phyloP scores from a whole-genome alignment of 1,139 yeast species.

The Candida sojae region DNA sequence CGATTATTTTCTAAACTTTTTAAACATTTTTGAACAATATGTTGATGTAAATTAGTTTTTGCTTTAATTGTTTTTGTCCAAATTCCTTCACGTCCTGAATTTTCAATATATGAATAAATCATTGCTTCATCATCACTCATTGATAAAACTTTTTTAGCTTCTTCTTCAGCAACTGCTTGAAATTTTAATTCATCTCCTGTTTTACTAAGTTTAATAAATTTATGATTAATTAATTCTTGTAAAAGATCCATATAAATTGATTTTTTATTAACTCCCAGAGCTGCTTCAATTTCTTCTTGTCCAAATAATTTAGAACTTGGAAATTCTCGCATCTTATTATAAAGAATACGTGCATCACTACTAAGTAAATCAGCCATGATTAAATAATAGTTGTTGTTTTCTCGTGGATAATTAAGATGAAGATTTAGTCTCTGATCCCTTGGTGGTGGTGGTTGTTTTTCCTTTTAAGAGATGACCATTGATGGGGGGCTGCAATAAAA shows the following conservation, averaged over 20 bases:
- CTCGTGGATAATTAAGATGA: too few relatives aligned
- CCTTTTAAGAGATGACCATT: too few relatives aligned
- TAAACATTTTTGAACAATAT: slow-evolving; percentile 82
- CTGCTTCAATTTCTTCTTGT: slow-evolving; percentile 58
- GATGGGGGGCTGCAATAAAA: too few relatives aligned
- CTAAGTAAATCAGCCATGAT: slow-evolving; percentile 30
- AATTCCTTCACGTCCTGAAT: slow-evolving; percentile 91
- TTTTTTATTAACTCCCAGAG: slow-evolving; percentile 35
- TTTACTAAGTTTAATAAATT: slow-evolving; percentile 67
- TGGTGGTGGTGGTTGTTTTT: too few relatives aligned
- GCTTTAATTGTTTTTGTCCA: slow-evolving; percentile 96
- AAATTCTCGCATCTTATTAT: slow-evolving; percentile 56
- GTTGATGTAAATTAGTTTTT: slow-evolving; percentile 89
- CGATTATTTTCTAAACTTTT: slow-evolving; percentile 82
- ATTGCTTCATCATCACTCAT: slow-evolving; percentile 90
- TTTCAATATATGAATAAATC: slow-evolving; percentile 88
- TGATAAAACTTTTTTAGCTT: slow-evolving; percentile 68
- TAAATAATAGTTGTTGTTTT: background rate
- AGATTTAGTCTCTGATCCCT: too few relatives aligned
- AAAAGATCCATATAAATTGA: slow-evolving; percentile 57
- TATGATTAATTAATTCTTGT: slow-evolving; percentile 65
- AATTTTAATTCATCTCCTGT: slow-evolving; percentile 69
- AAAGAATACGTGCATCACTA: slow-evolving; percentile 56
- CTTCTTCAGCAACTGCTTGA: slow-evolving; percentile 67
- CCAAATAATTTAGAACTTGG: slow-evolving; percentile 49